Base-by-base conservation (phyloP, 768 basidiomycete genomes). In the Boletellus ananas region DNA sequence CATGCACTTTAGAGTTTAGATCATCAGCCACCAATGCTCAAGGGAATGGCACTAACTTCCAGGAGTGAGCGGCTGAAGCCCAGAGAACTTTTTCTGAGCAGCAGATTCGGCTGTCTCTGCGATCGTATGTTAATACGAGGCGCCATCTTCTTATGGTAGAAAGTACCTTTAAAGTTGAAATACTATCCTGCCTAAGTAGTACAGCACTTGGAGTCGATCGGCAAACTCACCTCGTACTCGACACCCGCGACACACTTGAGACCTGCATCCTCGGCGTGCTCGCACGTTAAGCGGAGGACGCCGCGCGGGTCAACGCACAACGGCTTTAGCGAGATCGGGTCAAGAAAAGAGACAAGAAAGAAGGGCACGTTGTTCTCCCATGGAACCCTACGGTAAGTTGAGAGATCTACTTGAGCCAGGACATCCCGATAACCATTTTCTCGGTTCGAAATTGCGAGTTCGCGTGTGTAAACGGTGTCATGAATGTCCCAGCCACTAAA, bases 341-440 rank as follows among this genome's bases (percentile, higher is more conserved):
- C 90, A 27, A 87, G 62, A 74, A 96, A 98, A 1, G 86, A 89
- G 34, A 95, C 78, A 6, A 99, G 75, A 74, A 98, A 98, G 70
- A 98, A 93, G 0, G 96, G 90, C 1, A 93, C 84, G 52, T 94
- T 77, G 56, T 87, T 76, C 66, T 97, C 93, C 90, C 93, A 94
- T 52, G 90, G 87, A 48, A 98, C 86, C 20, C 91, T 80, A 16
- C 96, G 86, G 66, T 80, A 95, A 1, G 87, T 90, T 1, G 85
- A 80, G 14, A 96, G 75, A 67, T 98, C 95, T 52, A 99, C 87
- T 29, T 75, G 69, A 8, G 96, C 96, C 34, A 89, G 70, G 41
- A 99, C 70, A 64, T 99, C 96, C 5, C 84, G 80, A 70, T 94
- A 98, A 1, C 96, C 96, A 58, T 98, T 99, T 20, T 79, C 79